Conservation (phyloP, 192 early-diverging fungal genomes). For the Entomortierella beljakovae region DNA sequence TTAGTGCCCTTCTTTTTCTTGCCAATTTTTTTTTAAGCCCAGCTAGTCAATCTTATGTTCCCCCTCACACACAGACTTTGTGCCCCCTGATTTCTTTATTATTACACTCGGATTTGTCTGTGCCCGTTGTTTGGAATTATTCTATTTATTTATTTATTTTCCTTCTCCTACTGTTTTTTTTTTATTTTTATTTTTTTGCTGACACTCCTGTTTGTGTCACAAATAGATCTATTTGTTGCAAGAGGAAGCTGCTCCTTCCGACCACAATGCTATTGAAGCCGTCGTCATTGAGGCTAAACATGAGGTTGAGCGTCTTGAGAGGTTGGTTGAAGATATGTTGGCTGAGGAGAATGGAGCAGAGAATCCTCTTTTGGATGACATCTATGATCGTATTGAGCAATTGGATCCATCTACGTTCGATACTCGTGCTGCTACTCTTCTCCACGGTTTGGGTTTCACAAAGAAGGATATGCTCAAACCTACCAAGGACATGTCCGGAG, state of each 20-base stretch:
- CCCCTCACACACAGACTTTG: too few species aligned
- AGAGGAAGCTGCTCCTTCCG: conserved; percentile 95
- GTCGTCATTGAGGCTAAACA: conserved; percentile 91
- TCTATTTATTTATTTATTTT: too few species aligned
- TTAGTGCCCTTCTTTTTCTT: too few species aligned
- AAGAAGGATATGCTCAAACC: conserved; percentile 88
- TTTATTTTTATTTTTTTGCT: background rate
- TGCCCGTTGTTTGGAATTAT: too few species aligned
- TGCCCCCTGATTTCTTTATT: too few species aligned
- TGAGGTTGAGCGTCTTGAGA: conserved; percentile 93
- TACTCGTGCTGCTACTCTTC: conserved; percentile 87
- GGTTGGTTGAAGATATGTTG: conserved; percentile 92
- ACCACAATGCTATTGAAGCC: conserved; percentile 90
- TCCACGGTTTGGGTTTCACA: conserved; percentile 95
- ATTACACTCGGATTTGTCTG: too few species aligned
- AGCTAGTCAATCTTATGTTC: too few species aligned
- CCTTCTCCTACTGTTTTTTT: background rate
- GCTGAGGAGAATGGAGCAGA: conserved; percentile 86
- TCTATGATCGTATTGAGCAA: conserved; percentile 96
- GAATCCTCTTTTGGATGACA: conserved; percentile 89
- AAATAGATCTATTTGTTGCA: conserved; percentile 93
- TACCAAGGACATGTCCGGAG: conserved; percentile 98
- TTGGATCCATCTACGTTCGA: conserved; percentile 97
- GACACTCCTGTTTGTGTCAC: too few species aligned
- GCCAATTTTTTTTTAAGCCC: too few species aligned